phyloP scores from a whole-genome alignment of 1,284 basidiomycete species.

The Anthracocystis setariae region DNA sequence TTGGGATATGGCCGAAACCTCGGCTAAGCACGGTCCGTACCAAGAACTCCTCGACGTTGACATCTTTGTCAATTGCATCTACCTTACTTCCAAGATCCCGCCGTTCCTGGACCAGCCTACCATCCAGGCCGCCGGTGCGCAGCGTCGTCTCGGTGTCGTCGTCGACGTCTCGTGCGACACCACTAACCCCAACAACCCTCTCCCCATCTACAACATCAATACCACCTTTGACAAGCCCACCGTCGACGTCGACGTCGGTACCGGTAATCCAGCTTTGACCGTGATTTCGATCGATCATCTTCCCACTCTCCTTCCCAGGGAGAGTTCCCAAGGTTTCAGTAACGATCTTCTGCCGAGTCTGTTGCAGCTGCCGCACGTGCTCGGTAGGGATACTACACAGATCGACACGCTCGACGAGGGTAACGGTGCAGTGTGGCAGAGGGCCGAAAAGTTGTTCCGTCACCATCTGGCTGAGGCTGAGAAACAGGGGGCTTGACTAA shows the following conservation, averaged over 20 bases:
- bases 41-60: slow-evolving; percentile 95
- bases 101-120: slow-evolving; percentile 83
- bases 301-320: slow-evolving; percentile 92
- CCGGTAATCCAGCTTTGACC: slow-evolving; percentile 71
- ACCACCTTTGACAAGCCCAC: slow-evolving; percentile 95
- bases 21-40: slow-evolving; percentile 94
- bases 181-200: slow-evolving; percentile 97
- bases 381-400: slow-evolving; percentile 52
- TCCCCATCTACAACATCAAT: slow-evolving; percentile 94
- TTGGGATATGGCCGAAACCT: slow-evolving; percentile 96
- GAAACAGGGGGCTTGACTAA: slow-evolving; percentile 36
- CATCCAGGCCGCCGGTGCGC: slow-evolving; percentile 77
- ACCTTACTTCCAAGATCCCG: slow-evolving; percentile 88
- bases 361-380: slow-evolving; percentile 59
- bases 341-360: slow-evolving; percentile 83
- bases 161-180: slow-evolving; percentile 99
- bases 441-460: slow-evolving; percentile 86
- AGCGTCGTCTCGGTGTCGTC: slow-evolving; percentile 81
- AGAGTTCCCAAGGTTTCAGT: slow-evolving; percentile 97
- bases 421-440: slow-evolving; percentile 78
- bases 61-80: slow-evolving; percentile 99
- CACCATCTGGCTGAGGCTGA: slow-evolving; percentile 73
- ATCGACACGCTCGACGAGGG: slow-evolving; percentile 52
- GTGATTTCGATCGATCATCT: slow-evolving; percentile 98
- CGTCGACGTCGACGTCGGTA: slow-evolving; percentile 75